Evolutionary conservation across 179 eudicot species (phyloP), one percentile per base, ranked within the genome.

Genomic region (Drosera spatulata): DNA sequence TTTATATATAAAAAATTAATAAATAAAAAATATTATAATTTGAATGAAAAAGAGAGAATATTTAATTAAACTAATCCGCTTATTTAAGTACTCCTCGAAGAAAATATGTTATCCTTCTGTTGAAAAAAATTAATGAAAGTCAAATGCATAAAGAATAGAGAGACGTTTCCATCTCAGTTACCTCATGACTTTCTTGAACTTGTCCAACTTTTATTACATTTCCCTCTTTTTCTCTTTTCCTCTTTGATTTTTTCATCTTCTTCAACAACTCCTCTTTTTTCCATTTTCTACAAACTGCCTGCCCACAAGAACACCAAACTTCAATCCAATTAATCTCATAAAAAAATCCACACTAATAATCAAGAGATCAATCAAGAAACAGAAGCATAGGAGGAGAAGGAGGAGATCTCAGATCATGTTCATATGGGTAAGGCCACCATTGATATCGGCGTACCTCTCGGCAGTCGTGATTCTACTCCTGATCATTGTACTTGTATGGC

Each of bases 171-270:
- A 55, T 41, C 43, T 57, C 33, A 22, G 33, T 22, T 7, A 14
- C 6, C 39, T 64, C 69, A 73, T 55, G 69, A 71, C 79, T 68
- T 74, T 66, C 71, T 80, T 74, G 79, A 76, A 79, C 50, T 9
- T 61, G 54, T 78, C 78, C 2, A 58, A 53, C 43, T 75, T 75
- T 78, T 70, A 67, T 70, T 22, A 65, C 51, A 62, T 50, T 14
- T 50, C 13, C 53, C 58, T 15, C 10, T 37, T 55, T 5, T 41
- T 15, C 11, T n/a, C 47, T 15, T 39, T 55, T 10, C 45, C 4
- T 56, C 51, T 38, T 53, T 53, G 14, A 39, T 47, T 33, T 8
- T 48, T 57, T 52, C 13, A 38, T 37, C 49, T 3, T 9, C 14
- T 50, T 13, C 5, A 42, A 12, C 5, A 11, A 4, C 37, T 6